Evolutionary conservation across 2,329 filamentous ascomycete genomes (phyloP), one percentile per base, ranked within the genome.

Genomic region (Diaporthe australafricana): DNA sequence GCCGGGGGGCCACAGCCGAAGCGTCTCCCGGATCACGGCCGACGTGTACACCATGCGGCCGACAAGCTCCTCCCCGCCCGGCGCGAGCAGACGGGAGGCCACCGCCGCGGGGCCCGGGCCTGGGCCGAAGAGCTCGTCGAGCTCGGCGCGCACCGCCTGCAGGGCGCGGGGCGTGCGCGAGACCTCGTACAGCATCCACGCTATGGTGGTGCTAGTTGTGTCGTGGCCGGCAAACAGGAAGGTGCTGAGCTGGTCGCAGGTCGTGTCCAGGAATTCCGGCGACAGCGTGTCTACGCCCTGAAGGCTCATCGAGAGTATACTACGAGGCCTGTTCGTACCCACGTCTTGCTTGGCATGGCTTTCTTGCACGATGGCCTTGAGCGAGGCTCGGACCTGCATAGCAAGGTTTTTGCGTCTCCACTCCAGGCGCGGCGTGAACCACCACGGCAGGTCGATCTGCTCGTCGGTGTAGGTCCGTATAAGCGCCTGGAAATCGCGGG

Each of bases 141-240:
- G 75, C 69, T 83, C 81, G 17, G 68, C 70, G 1, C 77, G 75
- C 6, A 82, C 70, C 0, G 75, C 72, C 5, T 53, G 57, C 14
- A 77, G 68, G 1, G 73, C 76, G 1, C 70, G 71, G 0, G 80
- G 77, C 0, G 76, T 77, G 14, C 75, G 74, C 20, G 77, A 77
- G 0, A 81, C 75, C 55, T 80, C 75, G 56, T 81, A 80, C 22
- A 79, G 74, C 1, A 74, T 71, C 77, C 77, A 81, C 25, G 77
- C 73, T 0, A 81, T 68, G 0, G 76, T 75, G 48, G 74, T 78
- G 12, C 77, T 79, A 2, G 80, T 79, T 7, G 80, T 80, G 60
- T 82, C 80, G 20, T 81, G 80, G 1, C 81, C 80, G 2, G 78
- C 80, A 40, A 82, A 78, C 12, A 81, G 72, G 70, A 82, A 81